Base-by-base conservation (phyloP, 1,284 basidiomycete genomes). In the Cryptococcus hybrid region DNA sequence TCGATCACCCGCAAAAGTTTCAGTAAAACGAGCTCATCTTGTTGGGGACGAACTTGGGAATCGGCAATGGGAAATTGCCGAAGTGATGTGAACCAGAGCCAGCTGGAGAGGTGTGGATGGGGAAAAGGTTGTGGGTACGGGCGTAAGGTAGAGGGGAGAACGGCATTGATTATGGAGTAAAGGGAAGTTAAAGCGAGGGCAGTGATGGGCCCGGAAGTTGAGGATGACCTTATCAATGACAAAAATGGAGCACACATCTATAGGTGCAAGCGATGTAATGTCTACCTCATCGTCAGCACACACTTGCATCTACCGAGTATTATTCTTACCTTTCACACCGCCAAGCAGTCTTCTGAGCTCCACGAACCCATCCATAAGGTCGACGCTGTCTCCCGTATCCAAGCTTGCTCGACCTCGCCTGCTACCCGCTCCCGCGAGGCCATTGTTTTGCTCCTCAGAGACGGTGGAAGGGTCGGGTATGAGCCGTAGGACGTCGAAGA, bases 11-110 rank as follows among this genome's bases (percentile, higher is more conserved):
- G 85, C 80, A 99, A 85, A 63, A 99, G 93, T 71, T 89, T 89
- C 54, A 96, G 83, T 11, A 99, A 82, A 5, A 98, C 93, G 5
- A 97, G 89, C 77, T 99, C 96, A 77, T 99, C 96, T 13, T 92
- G 89, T 34, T 92, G 91, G 3, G 89, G 90, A 94, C 64, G 90
- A 95, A 6, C 92, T 91, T 76, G 99, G 96, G 73, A 99, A 99
- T 76, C 96, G 93, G 82, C 95, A 98, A 69, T 92, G 92, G 7
- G 94, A 92, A 8, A 95, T 85, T 0, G 94, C 88, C 57, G 85
- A 88, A 70, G 93, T 95, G 56, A 97, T 83, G 64, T 94, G 90
- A 30, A 86, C 83, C 51, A 99, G 82, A 4, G 89, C 88, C 38
- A 82, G 75, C 44, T 77, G 75, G 8, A 77, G 64, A 1, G 72